phyloP scores from a whole-genome alignment of 148 eudicot species.

The Pouteria glomerata region DNA sequence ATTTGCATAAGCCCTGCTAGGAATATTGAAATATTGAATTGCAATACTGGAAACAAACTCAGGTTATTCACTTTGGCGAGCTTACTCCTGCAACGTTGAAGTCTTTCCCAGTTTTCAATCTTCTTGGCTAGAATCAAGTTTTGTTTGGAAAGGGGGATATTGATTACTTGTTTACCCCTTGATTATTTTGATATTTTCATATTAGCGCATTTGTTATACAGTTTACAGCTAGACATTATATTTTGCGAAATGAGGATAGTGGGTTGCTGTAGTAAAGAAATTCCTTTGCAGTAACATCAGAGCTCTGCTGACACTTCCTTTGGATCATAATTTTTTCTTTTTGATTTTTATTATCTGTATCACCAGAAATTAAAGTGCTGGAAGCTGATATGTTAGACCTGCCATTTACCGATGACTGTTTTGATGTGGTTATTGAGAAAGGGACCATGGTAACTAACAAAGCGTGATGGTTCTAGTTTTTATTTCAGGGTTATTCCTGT shows the following conservation, averaged over 20 bases:
- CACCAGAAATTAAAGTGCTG: slow-evolving; percentile 67
- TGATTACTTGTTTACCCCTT: no score
- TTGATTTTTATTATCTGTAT: slow-evolving; percentile 9
- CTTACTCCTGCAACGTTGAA: not conserved
- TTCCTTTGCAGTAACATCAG: not conserved
- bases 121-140: not conserved
- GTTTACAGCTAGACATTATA: not conserved
- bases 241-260: slow-evolving; percentile 2
- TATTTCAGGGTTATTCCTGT: not conserved
- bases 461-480: not conserved
- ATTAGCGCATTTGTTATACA: not conserved
- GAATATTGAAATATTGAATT: not conserved
- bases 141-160: not conserved
- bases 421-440: slow-evolving; percentile 94
- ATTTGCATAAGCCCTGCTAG: not conserved
- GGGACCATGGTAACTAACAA: slow-evolving; percentile 79
- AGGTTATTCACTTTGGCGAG: not conserved
- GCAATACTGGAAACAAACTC: not conserved
- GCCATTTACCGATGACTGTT: slow-evolving; percentile 64
- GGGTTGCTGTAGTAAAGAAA: not conserved
- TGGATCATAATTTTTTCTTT: not conserved
- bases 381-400: slow-evolving; percentile 94
- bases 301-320: not conserved
- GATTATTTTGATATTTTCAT: slow-evolving; percentile 4
- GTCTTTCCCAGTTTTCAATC: not conserved